These are phyloP conservation scores for Ceratobasidium sp. DNA, from an alignment of 1,284 basidiomycete species.

Conservation along the genomic window DNA sequence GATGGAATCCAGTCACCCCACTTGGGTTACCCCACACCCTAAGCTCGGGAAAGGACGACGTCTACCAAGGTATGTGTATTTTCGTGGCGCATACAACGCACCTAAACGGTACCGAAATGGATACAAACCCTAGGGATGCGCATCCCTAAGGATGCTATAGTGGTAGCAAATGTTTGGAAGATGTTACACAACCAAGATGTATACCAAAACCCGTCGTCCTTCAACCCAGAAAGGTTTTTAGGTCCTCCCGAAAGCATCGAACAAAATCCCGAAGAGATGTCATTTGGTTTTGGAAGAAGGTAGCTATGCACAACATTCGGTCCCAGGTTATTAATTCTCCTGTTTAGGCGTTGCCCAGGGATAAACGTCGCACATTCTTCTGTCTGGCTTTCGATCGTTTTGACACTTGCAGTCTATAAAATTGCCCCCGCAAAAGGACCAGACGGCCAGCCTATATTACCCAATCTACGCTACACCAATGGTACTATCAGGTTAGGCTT, in stretches of 20 bases:
- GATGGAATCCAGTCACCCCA: constrained; percentile 34
- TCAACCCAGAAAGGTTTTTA: constrained; percentile 45
- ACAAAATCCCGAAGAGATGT: constrained; percentile 22
- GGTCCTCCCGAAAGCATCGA: not conserved
- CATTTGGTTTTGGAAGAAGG: constrained; percentile 39
- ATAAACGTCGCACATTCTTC: constrained; percentile 32
- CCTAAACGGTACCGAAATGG: no score
- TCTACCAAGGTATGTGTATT: constrained; percentile 10
- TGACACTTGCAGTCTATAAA: constrained; percentile 22
- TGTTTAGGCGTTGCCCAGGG: constrained; percentile 29
- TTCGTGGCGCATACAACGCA: no score
- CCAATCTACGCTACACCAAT: not conserved
- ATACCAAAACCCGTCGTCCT: constrained; percentile 37
- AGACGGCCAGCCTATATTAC: constrained; percentile 15
- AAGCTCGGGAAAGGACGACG: constrained; percentile 6
- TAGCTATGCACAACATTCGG: not conserved
- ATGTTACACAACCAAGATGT: constrained; percentile 36
- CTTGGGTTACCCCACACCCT: constrained; percentile 14
- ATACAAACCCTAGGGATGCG: constrained; percentile 15
- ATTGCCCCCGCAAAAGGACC: constrained; percentile 13
- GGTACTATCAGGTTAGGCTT: constrained; percentile 21
- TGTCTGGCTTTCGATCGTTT: constrained; percentile 21
- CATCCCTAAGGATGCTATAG: constrained; percentile 39
- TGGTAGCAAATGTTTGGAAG: constrained; percentile 41
- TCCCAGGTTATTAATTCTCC: no score